A percentile compares a stretch with the other conserved stretches of the same genome.
Conservation (phyloP, 345 rosid genomes). For the Excoecaria cochinchinensis region DNA sequence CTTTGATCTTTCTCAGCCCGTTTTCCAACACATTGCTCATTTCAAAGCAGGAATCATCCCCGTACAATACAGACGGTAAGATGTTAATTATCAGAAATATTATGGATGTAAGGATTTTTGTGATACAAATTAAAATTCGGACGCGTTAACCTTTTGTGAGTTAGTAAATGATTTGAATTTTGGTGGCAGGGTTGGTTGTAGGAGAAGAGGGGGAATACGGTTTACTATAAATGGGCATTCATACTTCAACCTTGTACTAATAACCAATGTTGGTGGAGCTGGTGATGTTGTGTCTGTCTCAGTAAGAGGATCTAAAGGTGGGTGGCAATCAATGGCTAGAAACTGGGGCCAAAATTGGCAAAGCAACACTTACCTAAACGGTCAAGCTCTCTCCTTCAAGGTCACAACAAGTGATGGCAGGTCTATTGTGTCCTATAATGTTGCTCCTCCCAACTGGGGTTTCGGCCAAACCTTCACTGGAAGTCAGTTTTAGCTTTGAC, state of each 20-base stretch:
- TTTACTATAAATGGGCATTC: conserved; percentile 29
- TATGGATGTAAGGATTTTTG: no score
- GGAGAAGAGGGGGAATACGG: conserved; percentile 24
- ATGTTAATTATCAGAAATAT: no score
- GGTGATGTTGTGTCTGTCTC: conserved; percentile 26
- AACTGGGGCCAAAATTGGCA: conserved; percentile 41
- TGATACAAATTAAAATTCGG: no score
- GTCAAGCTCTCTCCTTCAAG: conserved; percentile 27
- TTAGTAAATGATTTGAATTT: not conserved
- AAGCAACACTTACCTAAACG: conserved; percentile 23
- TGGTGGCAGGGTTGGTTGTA: conserved; percentile 24
- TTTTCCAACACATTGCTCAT: conserved; percentile 29
- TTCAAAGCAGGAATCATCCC: conserved; percentile 29
- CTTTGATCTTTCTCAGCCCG: conserved; percentile 31
- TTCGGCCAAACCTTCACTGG: conserved; percentile 31
- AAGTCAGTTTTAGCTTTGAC: conserved; percentile 13
- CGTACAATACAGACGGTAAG: conserved; percentile 25
- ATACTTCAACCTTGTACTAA: conserved; percentile 29
- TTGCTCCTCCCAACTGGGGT: conserved; percentile 28
- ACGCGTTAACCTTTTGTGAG: no score
- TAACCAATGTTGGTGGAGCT: conserved; percentile 32
- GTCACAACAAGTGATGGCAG: conserved; percentile 27
- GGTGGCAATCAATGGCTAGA: conserved; percentile 30
- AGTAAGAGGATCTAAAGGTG: conserved; percentile 20
- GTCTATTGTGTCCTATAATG: conserved; percentile 16